A percentile compares a stretch with the other conserved stretches of the same genome.
These are phyloP conservation scores for Rugonectria rugulosa DNA, from an alignment of 2,329 filamentous ascomycete genomes.

Conservation along the genomic window DNA sequence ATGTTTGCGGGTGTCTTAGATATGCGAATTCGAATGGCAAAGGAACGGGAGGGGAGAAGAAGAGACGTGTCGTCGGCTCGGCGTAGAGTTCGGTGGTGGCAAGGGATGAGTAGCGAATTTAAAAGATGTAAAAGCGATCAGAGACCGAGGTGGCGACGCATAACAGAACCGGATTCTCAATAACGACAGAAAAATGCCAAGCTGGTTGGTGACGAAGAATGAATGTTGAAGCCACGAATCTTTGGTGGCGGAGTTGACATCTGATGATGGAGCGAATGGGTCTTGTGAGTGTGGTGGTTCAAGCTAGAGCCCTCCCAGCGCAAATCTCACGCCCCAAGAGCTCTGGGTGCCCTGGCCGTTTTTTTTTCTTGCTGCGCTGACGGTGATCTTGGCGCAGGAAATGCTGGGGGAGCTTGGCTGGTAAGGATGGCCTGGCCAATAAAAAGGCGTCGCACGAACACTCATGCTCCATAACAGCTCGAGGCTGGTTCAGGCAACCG, in stretches of 20 bases:
- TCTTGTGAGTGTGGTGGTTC: constrained; percentile 38
- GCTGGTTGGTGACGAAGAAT: constrained; percentile 32
- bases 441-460: constrained; percentile 20
- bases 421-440: constrained; percentile 33
- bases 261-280: constrained; percentile 38
- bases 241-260: constrained; percentile 40
- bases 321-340: constrained; percentile 7
- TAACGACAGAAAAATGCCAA: constrained; percentile 26
- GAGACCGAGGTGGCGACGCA: not conserved
- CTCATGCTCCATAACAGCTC: constrained; percentile 13
- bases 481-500: constrained; percentile 6
- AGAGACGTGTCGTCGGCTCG: constrained; percentile 27
- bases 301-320: constrained; percentile 22
- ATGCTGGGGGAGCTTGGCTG: constrained; percentile 27
- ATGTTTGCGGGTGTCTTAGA: constrained; percentile 43
- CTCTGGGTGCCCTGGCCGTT: constrained; percentile 34
- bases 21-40: constrained; percentile 12
- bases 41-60: constrained; percentile 13
- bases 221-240: constrained; percentile 38
- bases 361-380: constrained; percentile 31
- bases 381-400: not conserved
- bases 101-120: not conserved
- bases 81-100: constrained; percentile 2
- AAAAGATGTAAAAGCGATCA: constrained; percentile 3
- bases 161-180: constrained; percentile 18